phyloP scores from a whole-genome alignment of 495 filamentous ascomycete genomes.

The Aspergillus indologenus region DNA sequence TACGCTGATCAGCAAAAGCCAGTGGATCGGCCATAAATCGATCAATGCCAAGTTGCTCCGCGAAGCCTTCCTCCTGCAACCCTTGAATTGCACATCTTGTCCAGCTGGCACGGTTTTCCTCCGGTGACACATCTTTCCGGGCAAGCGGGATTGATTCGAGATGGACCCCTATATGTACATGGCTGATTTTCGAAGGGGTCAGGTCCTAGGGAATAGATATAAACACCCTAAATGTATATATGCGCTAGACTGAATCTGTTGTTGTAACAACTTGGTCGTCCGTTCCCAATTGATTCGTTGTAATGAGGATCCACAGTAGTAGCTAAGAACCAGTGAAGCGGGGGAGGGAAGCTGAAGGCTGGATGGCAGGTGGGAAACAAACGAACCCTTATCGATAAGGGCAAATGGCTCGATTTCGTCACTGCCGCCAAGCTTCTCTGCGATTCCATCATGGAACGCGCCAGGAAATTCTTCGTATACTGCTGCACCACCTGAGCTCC shows the following conservation, averaged over 20 bases:
- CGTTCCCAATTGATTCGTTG: no score
- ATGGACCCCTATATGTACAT: no score
- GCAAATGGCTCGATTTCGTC: conserved; percentile 24
- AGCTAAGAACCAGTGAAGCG: no score
- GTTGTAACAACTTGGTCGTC: no score
- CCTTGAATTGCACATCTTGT: not conserved
- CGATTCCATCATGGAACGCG: conserved; percentile 25
- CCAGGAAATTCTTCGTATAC: conserved; percentile 15
- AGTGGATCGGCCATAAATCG: not conserved
- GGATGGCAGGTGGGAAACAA: not conserved
- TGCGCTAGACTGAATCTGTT: no score
- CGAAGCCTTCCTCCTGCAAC: not conserved
- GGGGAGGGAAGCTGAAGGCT: no score
- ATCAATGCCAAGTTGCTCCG: not conserved
- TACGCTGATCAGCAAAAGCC: conserved; percentile 1
- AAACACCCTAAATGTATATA: no score
- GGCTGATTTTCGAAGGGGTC: no score
- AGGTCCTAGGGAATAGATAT: no score
- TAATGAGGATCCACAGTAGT: no score
- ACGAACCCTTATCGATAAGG: conserved; percentile 31
- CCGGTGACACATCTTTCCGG: not conserved
- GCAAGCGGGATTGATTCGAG: not conserved
- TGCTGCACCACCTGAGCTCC: no score
- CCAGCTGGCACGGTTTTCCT: not conserved
- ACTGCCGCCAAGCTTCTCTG: conserved; percentile 20